Evolutionary conservation across 768 basidiomycete genomes (phyloP).

Genomic region (Lactarius hengduanensis): DNA sequence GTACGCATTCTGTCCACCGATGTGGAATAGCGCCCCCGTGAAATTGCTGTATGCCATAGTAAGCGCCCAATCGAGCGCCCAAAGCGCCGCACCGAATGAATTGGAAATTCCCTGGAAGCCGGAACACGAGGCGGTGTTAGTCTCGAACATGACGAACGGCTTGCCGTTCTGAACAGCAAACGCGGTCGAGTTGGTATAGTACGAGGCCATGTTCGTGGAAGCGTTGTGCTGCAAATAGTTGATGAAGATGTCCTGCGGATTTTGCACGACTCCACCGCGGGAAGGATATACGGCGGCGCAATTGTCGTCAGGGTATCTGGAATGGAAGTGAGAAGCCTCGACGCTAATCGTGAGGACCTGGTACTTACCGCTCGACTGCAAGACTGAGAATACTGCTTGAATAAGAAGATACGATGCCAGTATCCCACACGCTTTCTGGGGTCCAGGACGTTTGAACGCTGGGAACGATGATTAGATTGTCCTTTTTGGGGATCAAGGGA

Average conservation of each 20-base stretch:
- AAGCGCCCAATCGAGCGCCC: constrained; percentile 53
- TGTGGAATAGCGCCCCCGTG: constrained; percentile 44
- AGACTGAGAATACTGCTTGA: constrained; percentile 11
- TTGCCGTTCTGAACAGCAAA: constrained; percentile 40
- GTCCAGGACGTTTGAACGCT: constrained; percentile 23
- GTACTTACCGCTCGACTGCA: constrained; percentile 26
- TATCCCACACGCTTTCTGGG: constrained; percentile 27
- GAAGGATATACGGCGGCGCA: constrained; percentile 51
- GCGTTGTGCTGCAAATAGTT: constrained; percentile 60
- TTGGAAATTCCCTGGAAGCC: constrained; percentile 57
- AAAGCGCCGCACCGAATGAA: constrained; percentile 53
- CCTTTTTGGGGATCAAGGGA: constrained; percentile 4
- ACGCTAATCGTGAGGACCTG: neutral
- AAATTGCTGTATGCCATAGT: constrained; percentile 52
- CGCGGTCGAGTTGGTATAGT: constrained; percentile 51
- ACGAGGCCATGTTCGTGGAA: constrained; percentile 47
- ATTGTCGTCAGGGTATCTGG: constrained; percentile 61
- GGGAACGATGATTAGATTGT: constrained; percentile 24
- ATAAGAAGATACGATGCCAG: constrained; percentile 21
- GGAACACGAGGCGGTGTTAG: constrained; percentile 52
- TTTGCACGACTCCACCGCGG: constrained; percentile 35
- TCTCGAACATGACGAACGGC: constrained; percentile 57
- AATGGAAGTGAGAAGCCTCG: constrained; percentile 19
- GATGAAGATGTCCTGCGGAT: constrained; percentile 51
- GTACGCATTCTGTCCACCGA: constrained; percentile 63